These are phyloP conservation scores for Meyerozyma sp. DNA, from an alignment of 1,139 yeast species.

Conservation along the genomic window DNA sequence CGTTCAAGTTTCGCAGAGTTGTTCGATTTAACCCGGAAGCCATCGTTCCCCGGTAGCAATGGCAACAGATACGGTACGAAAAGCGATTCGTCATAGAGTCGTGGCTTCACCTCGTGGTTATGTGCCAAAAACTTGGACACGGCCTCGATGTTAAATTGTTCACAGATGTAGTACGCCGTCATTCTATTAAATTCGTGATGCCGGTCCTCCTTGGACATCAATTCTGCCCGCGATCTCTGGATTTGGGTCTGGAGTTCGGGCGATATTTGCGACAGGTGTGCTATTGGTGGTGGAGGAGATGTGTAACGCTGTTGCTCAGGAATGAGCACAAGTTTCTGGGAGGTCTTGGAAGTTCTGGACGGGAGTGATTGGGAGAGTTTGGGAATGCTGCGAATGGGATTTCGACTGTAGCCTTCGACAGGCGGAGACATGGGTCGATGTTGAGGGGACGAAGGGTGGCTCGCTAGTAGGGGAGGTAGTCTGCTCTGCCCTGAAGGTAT, in stretches of 20 bases:
- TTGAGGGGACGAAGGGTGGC: constrained; percentile 10
- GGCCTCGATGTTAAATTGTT: constrained; percentile 63
- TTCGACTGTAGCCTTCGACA: constrained; percentile 11
- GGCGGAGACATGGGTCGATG: constrained; percentile 10
- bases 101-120: constrained; percentile 77
- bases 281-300: constrained; percentile 13
- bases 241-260: constrained; percentile 29
- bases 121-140: constrained; percentile 60
- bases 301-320: constrained; percentile 52
- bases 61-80: constrained; percentile 91
- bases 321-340: constrained; percentile 79
- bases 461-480: constrained; percentile 27
- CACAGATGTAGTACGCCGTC: constrained; percentile 87
- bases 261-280: constrained; percentile 5
- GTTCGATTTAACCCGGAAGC: constrained; percentile 77
- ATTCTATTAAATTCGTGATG: constrained; percentile 73
- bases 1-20: constrained; percentile 59
- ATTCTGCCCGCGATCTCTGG: constrained; percentile 61
- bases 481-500: constrained; percentile 76
- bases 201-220: constrained; percentile 61
- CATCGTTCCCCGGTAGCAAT: constrained; percentile 79
- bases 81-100: constrained; percentile 84
- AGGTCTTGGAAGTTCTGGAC: constrained; percentile 78
- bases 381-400: constrained; percentile 40
- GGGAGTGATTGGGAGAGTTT: constrained; percentile 68